phyloP scores from a whole-genome alignment of 345 rosid species.

The Citrus sinensis region DNA sequence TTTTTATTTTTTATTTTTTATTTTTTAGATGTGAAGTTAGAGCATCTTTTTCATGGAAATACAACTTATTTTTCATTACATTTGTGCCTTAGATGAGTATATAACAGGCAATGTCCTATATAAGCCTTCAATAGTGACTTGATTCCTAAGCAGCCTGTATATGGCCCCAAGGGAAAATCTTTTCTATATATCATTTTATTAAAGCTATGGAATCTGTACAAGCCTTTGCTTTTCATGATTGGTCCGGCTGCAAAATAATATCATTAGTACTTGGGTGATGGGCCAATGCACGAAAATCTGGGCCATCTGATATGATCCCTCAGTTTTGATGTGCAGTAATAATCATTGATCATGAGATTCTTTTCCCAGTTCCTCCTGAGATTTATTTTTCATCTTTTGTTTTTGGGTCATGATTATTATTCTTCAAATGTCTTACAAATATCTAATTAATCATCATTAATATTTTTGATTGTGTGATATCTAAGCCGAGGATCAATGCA shows the following conservation, averaged over 20 bases:
- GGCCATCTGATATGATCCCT: constrained; percentile 1
- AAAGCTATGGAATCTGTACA: neutral
- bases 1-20: neutral
- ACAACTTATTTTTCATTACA: constrained; percentile 4
- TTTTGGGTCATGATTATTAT: neutral
- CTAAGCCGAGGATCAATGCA: neutral
- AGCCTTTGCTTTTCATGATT: constrained; percentile 9
- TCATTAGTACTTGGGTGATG: neutral
- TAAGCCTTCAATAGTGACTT: constrained; percentile 18
- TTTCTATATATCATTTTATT: neutral
- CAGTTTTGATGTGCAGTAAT: neutral
- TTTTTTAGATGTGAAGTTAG: neutral
- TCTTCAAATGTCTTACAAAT: neutral
- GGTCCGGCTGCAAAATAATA: neutral
- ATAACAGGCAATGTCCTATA: constrained; percentile 13
- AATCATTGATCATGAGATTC: constrained; percentile 1
- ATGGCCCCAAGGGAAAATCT: neutral
- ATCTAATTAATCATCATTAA: neutral
- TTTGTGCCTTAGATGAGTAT: constrained; percentile 9
- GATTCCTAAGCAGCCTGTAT: constrained; percentile 26
- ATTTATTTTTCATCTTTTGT: neutral
- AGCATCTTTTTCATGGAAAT: constrained; percentile 18
- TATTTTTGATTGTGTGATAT: neutral
- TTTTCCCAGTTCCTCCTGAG: neutral
- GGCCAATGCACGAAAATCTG: neutral